Evolutionary conservation across 352 stramenopile genomes (phyloP).

Genomic region (Phytophthora aleatoria): DNA sequence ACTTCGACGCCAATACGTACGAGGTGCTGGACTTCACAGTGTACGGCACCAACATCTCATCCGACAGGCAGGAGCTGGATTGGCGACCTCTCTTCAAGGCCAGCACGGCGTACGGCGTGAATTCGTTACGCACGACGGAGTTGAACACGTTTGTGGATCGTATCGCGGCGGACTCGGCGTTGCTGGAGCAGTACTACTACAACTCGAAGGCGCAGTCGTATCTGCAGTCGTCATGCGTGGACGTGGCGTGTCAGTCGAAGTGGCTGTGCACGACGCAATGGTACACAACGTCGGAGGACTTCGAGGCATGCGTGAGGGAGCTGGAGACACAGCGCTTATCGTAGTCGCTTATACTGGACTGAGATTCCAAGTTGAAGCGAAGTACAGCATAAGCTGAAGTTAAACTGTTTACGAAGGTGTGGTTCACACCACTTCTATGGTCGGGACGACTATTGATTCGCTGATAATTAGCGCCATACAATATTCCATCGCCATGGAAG

Average conservation of each 20-base stretch:
- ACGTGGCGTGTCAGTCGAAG: constrained; percentile 49
- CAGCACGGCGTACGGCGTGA: constrained; percentile 53
- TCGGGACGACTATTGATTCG: neutral
- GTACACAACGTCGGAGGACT: constrained; percentile 67
- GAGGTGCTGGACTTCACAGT: constrained; percentile 78
- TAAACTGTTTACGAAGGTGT: neutral
- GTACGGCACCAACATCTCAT: constrained; percentile 71
- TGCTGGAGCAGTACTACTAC: constrained; percentile 76
- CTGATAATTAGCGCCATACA: neutral
- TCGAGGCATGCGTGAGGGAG: constrained; percentile 47
- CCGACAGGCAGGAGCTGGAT: constrained; percentile 32
- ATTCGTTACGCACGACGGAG: constrained; percentile 41
- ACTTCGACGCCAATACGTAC: constrained; percentile 67
- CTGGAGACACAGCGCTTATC: neutral
- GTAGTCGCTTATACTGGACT: no score
- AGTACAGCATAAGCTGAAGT: neutral
- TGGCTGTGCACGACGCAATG: constrained; percentile 72
- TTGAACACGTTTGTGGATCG: constrained; percentile 54
- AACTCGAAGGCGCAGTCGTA: constrained; percentile 79
- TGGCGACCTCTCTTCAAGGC: constrained; percentile 58
- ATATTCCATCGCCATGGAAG: constrained; percentile 40
- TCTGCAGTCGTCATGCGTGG: constrained; percentile 45
- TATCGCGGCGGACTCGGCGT: constrained; percentile 38
- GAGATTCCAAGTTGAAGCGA: constrained; percentile 9
- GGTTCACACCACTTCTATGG: neutral